These are phyloP conservation scores for Eimeria mitis DNA, from an alignment of 169 alveolate genomes.

Conservation along the genomic window DNA sequence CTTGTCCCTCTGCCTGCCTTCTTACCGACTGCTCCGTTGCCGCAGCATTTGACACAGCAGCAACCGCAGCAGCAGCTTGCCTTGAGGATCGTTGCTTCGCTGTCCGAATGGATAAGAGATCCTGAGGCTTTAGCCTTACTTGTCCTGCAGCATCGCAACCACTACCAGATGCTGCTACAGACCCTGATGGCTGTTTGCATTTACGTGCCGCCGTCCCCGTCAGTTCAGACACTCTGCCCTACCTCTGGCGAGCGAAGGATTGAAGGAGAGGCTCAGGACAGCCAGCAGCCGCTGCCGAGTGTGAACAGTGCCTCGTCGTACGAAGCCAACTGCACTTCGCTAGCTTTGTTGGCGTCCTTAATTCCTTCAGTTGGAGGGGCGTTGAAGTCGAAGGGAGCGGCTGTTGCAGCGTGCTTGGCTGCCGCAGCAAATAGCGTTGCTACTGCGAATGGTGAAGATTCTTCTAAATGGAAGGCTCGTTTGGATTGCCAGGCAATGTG, in stretches of 20 bases:
- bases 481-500: conserved; percentile 71
- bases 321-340: conserved; percentile 45
- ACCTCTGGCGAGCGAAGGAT: conserved; percentile 7
- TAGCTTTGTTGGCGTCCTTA: conserved; percentile 19
- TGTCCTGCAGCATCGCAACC: conserved; percentile 56
- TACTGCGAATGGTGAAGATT: not conserved
- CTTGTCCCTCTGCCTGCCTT: conserved; percentile 78
- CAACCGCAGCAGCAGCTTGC: conserved; percentile 79
- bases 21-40: conserved; percentile 72
- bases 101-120: conserved; percentile 49
- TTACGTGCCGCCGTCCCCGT: conserved; percentile 53
- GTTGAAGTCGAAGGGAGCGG: conserved; percentile 31
- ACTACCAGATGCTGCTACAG: conserved; percentile 75
- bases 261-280: conserved; percentile 37
- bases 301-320: conserved; percentile 29
- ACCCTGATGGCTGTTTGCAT: conserved; percentile 75
- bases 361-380: conserved; percentile 6
- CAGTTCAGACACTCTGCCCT: conserved; percentile 4
- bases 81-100: not conserved
- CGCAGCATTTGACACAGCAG: conserved; percentile 48
- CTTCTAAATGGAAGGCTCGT: conserved; percentile 24
- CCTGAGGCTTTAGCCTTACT: conserved; percentile 45
- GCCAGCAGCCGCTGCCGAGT: conserved; percentile 19
- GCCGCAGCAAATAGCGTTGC: conserved; percentile 55
- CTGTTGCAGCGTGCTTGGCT: conserved; percentile 29